Percentiles rank a stretch among this genome's conserved stretches.
Conservation (phyloP, 352 stramenopile genomes). For the Ophiocytium majus region DNA sequence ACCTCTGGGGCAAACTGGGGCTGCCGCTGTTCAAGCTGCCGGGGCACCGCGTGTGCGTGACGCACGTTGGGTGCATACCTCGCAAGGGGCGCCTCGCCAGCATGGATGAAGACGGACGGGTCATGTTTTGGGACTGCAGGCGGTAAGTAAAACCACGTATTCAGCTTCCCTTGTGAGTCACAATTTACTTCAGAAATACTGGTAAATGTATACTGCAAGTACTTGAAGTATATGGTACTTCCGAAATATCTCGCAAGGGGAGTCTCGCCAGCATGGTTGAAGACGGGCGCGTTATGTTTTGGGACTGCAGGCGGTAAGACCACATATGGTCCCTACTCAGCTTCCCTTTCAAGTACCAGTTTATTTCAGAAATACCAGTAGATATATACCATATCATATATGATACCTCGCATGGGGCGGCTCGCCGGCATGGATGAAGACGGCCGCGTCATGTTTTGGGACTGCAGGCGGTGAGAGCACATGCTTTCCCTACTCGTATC, state of each 20-base stretch:
- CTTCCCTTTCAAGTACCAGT: too few species aligned
- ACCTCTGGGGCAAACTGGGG: slow-evolving; percentile 43
- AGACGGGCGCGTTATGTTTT: slow-evolving; percentile 12
- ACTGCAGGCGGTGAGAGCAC: too few species aligned
- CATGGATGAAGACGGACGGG: slow-evolving; percentile 31
- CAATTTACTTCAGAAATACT: too few species aligned
- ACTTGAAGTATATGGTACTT: too few species aligned
- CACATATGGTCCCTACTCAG: too few species aligned
- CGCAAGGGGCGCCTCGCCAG: slow-evolving; percentile 37
- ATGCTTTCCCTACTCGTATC: too few species aligned
- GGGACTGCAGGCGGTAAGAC: slow-evolving; percentile 23
- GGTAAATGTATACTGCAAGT: too few species aligned
- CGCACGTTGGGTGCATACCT: slow-evolving; percentile 29
- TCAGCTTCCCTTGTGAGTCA: too few species aligned
- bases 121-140: slow-evolving; percentile 24
- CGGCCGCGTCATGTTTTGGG: slow-evolving; percentile 9
- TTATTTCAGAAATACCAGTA: too few species aligned
- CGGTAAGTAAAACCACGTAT: too few species aligned
- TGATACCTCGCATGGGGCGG: slow-evolving; percentile 35
- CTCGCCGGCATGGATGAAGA: slow-evolving; percentile 39
- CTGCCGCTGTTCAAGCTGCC: slow-evolving; percentile 36
- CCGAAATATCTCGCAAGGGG: slow-evolving; percentile 38
- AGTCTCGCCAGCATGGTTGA: slow-evolving; percentile 38
- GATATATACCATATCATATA: too few species aligned
- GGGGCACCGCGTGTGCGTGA: slow-evolving; percentile 28